Evolutionary conservation across 2,329 filamentous ascomycete species (phyloP).

Genomic region (Curvularia verruculosa): DNA sequence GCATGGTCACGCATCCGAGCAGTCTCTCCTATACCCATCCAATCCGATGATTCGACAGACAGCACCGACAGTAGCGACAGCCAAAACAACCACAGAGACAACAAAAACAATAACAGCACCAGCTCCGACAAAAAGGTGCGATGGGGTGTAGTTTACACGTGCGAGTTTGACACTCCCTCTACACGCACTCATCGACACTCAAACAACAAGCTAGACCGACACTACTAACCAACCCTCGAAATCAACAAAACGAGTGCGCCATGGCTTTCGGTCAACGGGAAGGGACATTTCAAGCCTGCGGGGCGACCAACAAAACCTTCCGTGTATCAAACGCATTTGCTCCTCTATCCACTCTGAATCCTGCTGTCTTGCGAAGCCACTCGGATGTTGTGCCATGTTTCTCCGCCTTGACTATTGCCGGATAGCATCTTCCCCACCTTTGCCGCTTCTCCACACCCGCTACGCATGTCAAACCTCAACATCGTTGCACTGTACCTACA

Average conservation of each 20-base stretch:
- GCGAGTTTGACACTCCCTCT: slow-evolving; percentile 1
- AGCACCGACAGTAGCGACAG: not conserved
- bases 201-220: not conserved
- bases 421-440: slow-evolving; percentile 4
- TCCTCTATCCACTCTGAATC: no score
- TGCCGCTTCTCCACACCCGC: not conserved
- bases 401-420: not conserved
- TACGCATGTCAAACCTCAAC: not conserved
- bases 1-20: slow-evolving; percentile 23
- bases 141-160: slow-evolving; percentile 9
- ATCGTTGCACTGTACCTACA: not conserved
- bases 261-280: not conserved
- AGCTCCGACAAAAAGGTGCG: slow-evolving; percentile 8
- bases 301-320: not conserved
- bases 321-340: not conserved
- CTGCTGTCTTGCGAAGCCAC: not conserved
- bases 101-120: not conserved
- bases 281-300: not conserved
- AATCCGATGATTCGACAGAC: not conserved
- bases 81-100: no score
- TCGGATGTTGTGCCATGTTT: not conserved
- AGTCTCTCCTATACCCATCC: slow-evolving; percentile 3
- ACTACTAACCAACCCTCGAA: not conserved
- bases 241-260: not conserved
- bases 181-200: not conserved